phyloP scores from a whole-genome alignment of 257 asterid species.

The Salvia hispanica region DNA sequence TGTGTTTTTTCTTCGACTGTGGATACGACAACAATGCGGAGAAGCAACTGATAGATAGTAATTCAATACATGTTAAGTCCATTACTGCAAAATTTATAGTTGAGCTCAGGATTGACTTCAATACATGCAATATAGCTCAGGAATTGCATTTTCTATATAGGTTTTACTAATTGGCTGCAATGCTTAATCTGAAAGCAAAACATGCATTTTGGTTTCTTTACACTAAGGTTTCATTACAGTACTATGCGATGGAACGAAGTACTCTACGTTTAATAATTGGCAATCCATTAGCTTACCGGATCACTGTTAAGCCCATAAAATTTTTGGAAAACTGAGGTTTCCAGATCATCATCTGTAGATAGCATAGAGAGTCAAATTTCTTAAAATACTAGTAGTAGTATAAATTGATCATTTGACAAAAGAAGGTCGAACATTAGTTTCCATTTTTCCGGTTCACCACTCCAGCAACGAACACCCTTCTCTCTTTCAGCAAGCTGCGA shows the following conservation, averaged over 20 bases:
- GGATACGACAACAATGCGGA: too few species aligned
- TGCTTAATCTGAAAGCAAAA: conserved; percentile 17
- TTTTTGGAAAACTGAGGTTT: neutral
- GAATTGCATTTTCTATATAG: too few species aligned
- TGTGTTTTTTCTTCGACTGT: too few species aligned
- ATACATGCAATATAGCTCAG: too few species aligned
- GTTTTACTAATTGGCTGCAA: neutral
- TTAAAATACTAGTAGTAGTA: neutral
- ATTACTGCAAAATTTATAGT: neutral
- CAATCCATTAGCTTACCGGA: neutral
- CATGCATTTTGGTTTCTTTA: neutral
- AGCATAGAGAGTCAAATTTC: too few species aligned
- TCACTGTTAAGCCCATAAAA: neutral
- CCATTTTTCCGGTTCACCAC: neutral
- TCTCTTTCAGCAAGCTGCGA: conserved; percentile 54
- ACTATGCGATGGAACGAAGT: neutral
- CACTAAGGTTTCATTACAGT: neutral
- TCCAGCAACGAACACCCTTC: conserved; percentile 37
- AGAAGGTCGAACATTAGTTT: neutral
- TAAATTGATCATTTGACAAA: neutral
- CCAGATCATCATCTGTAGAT: too few species aligned
- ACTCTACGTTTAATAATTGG: too few species aligned
- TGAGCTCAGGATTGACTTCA: too few species aligned
- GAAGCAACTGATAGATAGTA: neutral
- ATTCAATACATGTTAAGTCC: neutral